Base-by-base conservation (phyloP, 495 filamentous ascomycete genomes). In the Xylaria palmicola region DNA sequence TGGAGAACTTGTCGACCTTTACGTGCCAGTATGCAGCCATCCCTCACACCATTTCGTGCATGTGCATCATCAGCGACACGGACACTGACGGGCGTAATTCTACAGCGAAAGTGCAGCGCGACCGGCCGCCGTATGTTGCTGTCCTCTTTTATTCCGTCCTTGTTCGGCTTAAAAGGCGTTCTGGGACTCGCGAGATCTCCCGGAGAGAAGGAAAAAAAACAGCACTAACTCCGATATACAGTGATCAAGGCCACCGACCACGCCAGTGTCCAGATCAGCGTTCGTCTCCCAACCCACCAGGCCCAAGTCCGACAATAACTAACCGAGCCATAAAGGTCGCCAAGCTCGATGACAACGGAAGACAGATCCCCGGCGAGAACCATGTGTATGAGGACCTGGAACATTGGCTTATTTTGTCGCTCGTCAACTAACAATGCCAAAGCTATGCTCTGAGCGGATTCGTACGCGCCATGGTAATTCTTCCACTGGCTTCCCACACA, bases 191-290 rank as follows among this genome's bases (percentile, higher is more conserved):
- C 17, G 15, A 30, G 8, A 10, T 13, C 20, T 13, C 24, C 20
- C 41, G 3, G 0, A 8, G 40, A 43, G 47, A 49, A 1, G 0
- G 8, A 19, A 43, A 27, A 49, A 27, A 32, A 4, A 3, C 10
- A 44, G 26, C 19, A 36, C 57, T 60, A 8, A 60, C 27, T 9
- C 4, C 4, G 12, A 1, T 15, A 27, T 15, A 61, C 24, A 61
- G 97, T 98, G 86, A 97, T 98, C 87, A 97, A 97, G 85, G 90
- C 94, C 83, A 97, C 97, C 82, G 94, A 95, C 81, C 91, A 95
- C 84, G 91, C 90, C 69, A 92, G 89, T 56, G 93, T 92, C 68
- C 90, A 97, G 83, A 89, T 96, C 43, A 54, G 49, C 59, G 59
- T 61, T 54, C 22, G 58, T 60, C 37, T 12, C 19, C n/a, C 24